Evolutionary conservation across 768 basidiomycete species (phyloP).

Genomic region (Mycena metata): DNA sequence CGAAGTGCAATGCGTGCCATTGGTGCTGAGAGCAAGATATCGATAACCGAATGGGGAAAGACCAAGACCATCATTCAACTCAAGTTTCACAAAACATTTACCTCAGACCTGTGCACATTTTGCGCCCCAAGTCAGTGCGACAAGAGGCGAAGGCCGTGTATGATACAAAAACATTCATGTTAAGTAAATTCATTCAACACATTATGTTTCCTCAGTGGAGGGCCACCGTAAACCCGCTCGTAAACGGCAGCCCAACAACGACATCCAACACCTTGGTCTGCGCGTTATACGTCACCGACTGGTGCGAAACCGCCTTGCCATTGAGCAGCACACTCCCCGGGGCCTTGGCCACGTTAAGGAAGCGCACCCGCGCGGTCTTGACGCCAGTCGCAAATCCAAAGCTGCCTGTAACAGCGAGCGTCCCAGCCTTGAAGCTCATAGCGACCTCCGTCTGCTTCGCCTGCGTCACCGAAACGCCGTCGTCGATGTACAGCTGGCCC

Average conservation of each 20-base stretch:
- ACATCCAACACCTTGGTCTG: conserved; percentile 60
- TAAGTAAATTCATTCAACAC: background rate
- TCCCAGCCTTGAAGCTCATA: conserved; percentile 49
- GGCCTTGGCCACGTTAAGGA: conserved; percentile 51
- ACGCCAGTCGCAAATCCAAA: conserved; percentile 57
- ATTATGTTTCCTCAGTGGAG: conserved; percentile 18
- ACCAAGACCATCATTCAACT: no score
- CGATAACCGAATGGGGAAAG: no score
- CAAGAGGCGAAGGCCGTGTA: no score
- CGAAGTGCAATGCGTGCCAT: no score
- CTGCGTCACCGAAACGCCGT: conserved; percentile 66
- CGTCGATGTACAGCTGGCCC: conserved; percentile 73
- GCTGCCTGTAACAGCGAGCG: conserved; percentile 51
- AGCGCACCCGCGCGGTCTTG: conserved; percentile 51
- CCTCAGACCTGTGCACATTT: no score
- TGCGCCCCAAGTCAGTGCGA: no score
- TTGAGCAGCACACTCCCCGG: conserved; percentile 50
- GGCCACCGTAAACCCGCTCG: conserved; percentile 49
- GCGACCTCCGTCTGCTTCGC: conserved; percentile 49
- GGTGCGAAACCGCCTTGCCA: conserved; percentile 41
- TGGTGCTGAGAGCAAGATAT: no score
- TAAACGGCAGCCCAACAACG: conserved; percentile 53
- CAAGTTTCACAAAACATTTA: no score
- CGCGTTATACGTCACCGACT: conserved; percentile 51
- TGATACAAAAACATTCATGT: background rate